Base-by-base conservation (phyloP, 345 rosid species). In the Sisymbrium irio region DNA sequence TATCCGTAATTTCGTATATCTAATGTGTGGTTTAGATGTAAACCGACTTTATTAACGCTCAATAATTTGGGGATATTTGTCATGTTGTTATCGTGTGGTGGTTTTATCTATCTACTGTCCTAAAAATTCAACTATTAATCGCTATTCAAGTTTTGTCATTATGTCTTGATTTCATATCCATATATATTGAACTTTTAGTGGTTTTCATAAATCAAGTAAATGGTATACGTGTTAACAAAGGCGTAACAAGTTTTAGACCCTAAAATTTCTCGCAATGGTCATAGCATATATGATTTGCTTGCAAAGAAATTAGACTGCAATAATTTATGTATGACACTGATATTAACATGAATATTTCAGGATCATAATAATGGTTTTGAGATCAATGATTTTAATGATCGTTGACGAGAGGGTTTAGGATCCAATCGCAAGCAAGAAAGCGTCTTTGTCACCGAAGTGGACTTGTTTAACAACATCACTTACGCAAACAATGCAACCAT, bases 361-460 rank as follows among this genome's bases (percentile, higher is more conserved):
- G 56, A 75, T 67, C 18, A 0, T 51, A 61, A 67, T 75, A 14
- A 67, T 67, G 68, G 54, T 51, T 60, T 60, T 32, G 55, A 10
- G 13, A 75, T 60, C 63, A 61, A 51, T 75, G 50, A 75, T 68
- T 68, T 62, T n/a, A 49, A 11, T 67, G 32, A 67, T 67, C 57
- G 74, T 75, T 75, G 74, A 75, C 78, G 12, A 75, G 17, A 41
- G 41, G 9, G 45, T 46, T 47, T 27, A 67, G 37, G 69, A 67
- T 75, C 74, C 63, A 67, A 67, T 67, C n/a, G 63, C 49, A 41
- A 67, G 47, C 68, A 60, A 60, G 20, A 67, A 57, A 67, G 33
- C 28, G 73, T 30, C 40, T 20, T 50, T 67, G 49, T 40, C 69
- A 75, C 3, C 20, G 32, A 41, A 32, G 60, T 51, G 32, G 63